Percentiles rank a stretch among this genome's conserved stretches.
These are phyloP conservation scores for Kentomonas sorsogonicus DNA, from an alignment of 208 protist species.

Conservation along the genomic window DNA sequence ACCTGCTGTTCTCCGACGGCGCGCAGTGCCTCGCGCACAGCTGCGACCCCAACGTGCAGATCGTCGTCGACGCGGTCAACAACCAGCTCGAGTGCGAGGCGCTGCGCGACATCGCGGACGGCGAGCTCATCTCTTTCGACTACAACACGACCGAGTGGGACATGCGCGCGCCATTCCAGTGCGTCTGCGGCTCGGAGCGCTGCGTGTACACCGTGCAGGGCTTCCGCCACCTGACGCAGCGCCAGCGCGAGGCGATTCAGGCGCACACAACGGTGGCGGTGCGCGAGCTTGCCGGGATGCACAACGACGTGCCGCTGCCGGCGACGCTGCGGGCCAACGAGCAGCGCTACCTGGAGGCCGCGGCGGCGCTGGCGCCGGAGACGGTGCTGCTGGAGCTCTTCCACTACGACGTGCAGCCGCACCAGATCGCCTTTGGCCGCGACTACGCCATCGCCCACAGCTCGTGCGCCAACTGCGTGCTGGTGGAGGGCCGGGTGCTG, in stretches of 20 bases:
- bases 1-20: constrained; percentile 69
- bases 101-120: constrained; percentile 52
- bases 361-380: constrained; percentile 25
- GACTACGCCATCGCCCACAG: constrained; percentile 57
- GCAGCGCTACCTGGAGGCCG: constrained; percentile 29
- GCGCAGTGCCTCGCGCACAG: constrained; percentile 80
- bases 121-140: constrained; percentile 71
- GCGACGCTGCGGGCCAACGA: constrained; percentile 18
- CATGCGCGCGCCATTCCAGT: constrained; percentile 65
- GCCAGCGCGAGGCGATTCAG: constrained; percentile 35
- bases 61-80: constrained; percentile 57
- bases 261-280: constrained; percentile 49
- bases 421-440: constrained; percentile 45
- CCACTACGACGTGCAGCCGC: constrained; percentile 67
- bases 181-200: constrained; percentile 44
- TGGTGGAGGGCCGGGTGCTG: constrained; percentile 74
- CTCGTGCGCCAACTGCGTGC: constrained; percentile 48
- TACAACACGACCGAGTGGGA: constrained; percentile 85
- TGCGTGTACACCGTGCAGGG: constrained; percentile 69
- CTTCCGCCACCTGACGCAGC: constrained; percentile 67
- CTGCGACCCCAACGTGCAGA: constrained; percentile 71
- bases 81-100: constrained; percentile 70
- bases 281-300: constrained; percentile 33
- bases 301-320: constrained; percentile 40
- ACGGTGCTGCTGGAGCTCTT: constrained; percentile 58